A percentile compares a stretch with the other conserved stretches of the same genome.
These are phyloP conservation scores for Spongiforma sp. DNA, from an alignment of 1,284 basidiomycete species.

Conservation along the genomic window DNA sequence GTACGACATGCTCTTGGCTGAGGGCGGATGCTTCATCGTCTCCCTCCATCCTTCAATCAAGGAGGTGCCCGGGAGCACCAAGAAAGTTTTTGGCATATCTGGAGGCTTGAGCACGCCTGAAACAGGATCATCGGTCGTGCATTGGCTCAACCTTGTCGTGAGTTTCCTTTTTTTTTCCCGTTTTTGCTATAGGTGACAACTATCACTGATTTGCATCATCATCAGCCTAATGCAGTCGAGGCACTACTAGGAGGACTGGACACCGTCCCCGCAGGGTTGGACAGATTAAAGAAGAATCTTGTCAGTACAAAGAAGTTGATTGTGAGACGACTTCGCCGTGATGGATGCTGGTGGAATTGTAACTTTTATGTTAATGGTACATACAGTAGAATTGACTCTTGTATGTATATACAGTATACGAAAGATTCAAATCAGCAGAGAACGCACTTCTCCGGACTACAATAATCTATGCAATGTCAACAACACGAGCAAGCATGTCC, in stretches of 20 bases:
- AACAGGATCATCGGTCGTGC: conserved; percentile 22
- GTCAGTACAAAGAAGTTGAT: conserved; percentile 29
- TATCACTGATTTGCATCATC: not conserved
- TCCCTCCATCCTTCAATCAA: conserved; percentile 29
- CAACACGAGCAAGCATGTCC: no score
- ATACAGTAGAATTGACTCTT: no score
- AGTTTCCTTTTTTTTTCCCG: not conserved
- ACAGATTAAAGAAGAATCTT: conserved; percentile 30
- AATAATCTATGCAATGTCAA: no score
- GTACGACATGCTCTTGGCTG: conserved; percentile 32
- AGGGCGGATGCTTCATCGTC: conserved; percentile 32
- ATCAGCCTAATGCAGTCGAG: conserved; percentile 29
- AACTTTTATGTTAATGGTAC: no score
- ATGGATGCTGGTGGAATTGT: no score
- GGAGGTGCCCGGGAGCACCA: conserved; percentile 22
- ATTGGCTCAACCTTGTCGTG: conserved; percentile 24
- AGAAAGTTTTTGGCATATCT: conserved; percentile 12
- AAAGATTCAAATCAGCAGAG: no score
- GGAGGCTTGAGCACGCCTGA: conserved; percentile 14
- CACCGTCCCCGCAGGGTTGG: conserved; percentile 20
- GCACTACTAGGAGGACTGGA: conserved; percentile 29
- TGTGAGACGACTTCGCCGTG: conserved; percentile 17
- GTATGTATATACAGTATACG: no score
- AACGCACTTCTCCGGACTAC: no score
- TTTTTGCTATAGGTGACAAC: not conserved